Conservation (phyloP, 345 rosid genomes). For the Eucalyptus regnans region DNA sequence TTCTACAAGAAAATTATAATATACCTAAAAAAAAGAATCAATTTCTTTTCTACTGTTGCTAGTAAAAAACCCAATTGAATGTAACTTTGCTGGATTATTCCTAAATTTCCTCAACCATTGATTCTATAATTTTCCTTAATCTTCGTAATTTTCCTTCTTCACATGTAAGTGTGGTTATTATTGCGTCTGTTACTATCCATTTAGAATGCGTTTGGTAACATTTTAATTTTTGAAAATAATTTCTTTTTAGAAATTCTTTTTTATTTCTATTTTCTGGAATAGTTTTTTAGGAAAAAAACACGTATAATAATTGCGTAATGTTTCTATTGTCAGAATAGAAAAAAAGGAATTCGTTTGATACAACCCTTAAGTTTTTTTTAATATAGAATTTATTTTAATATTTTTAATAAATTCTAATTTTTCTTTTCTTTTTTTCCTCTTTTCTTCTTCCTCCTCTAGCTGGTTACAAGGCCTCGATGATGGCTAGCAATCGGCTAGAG, state of each 20-base stretch:
- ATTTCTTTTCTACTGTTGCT: background rate
- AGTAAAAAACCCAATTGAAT: background rate
- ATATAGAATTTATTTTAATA: no score
- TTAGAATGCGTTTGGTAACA: accelerated
- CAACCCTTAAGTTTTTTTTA: no score
- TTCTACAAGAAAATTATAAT: background rate
- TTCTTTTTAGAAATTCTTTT: no score
- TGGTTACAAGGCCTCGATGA: no score
- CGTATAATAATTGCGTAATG: accelerated
- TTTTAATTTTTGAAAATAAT: no score
- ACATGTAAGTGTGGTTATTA: background rate
- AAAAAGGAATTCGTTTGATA: no score
- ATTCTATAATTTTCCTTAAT: background rate
- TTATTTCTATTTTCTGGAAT: accelerated
- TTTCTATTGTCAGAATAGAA: no score
- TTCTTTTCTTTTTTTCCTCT: no score
- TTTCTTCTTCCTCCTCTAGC: no score
- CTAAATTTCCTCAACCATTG: background rate
- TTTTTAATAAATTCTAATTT: no score
- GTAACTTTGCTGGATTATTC: background rate
- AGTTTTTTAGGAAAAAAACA: no score
- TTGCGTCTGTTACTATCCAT: accelerated
- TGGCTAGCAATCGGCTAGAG: accelerated
- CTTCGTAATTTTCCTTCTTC: background rate
- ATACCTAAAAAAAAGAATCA: background rate